Percentiles rank a stretch among this genome's conserved stretches.
These are phyloP conservation scores for Panellus pusillus DNA, from an alignment of 768 basidiomycete species.

Conservation along the genomic window DNA sequence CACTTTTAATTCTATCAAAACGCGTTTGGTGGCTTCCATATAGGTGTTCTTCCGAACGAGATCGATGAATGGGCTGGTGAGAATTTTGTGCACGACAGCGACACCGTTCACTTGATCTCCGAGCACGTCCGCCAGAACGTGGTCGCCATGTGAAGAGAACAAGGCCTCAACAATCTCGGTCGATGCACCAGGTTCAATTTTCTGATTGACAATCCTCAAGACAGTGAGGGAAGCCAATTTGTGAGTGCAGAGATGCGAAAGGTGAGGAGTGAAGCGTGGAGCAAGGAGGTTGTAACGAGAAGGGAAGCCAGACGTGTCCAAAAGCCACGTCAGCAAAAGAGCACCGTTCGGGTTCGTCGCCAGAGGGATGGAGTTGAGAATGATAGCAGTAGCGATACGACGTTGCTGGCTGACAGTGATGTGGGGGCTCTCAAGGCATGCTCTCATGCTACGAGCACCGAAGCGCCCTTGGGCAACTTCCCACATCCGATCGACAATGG, in stretches of 20 bases:
- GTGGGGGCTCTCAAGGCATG: conserved; percentile 89
- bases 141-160: conserved; percentile 87
- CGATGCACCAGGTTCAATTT: conserved; percentile 87
- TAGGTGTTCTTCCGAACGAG: conserved; percentile 64
- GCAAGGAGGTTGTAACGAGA: conserved; percentile 94
- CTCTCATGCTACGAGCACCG: conserved; percentile 96
- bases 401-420: conserved; percentile 90
- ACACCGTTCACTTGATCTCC: conserved; percentile 97
- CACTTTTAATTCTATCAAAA: conserved; percentile 88
- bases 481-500: conserved; percentile 97
- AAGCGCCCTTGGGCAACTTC: conserved; percentile 98
- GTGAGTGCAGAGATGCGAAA: conserved; percentile 96
- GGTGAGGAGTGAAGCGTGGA: conserved; percentile 93
- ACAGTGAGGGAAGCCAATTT: conserved; percentile 95
- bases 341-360: conserved; percentile 98
- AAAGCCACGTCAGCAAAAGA: conserved; percentile 91
- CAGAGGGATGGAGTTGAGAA: conserved; percentile 95
- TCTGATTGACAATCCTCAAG: conserved; percentile 94
- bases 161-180: conserved; percentile 84
- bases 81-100: conserved; percentile 88
- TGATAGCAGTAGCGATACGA: conserved; percentile 90
- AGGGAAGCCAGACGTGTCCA: conserved; percentile 92
- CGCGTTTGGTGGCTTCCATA: conserved; percentile 86
- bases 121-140: conserved; percentile 90
- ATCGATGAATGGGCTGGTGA: conserved; percentile 85